Base-by-base conservation (phyloP, 306 rosid species). In the Coriaria nepalensis region DNA sequence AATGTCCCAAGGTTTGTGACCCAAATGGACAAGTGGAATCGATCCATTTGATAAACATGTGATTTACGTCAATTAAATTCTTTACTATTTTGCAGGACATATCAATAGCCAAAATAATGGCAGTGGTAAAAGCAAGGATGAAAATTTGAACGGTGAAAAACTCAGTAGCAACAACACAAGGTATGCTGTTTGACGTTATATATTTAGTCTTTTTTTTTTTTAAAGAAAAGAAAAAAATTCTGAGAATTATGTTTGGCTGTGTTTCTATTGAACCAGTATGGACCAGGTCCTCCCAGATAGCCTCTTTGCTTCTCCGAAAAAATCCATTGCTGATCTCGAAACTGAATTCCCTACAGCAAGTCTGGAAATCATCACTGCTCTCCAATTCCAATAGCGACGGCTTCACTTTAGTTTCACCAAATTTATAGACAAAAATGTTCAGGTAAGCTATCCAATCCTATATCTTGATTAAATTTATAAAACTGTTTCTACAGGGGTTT, bases 201-300 rank as follows among this genome's bases (percentile, higher is more conserved):
- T 50, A 37, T 46, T 14, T 0, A 7, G 10, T 59, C n/a, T 61
- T 54, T 32, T 41, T 9, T 40, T 46, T 47, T 10, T 45, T 37
- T n/a, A n/a, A n/a, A n/a, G 45, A 8, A 20, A 20, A 20, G 29
- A 20, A 20, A 20, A 20, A 20, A 20, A 20, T 20, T 20, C 29
- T 20, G 29, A 20, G 3, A 20, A 20, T 20, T 20, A 20, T 20
- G 29, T 20, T 20, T 1, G 29, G 29, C 29, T 20, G 29, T 20
- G 29, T 20, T 47, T 56, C 59, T 49, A 8, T 5, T 52, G 66
- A 47, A 68, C 62, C 72, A 90, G 81, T 67, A 59, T 70, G 54
- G 97, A 74, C 61, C 77, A 79, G 68, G 79, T 56, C 56, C 97
- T 90, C 71, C 95, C 93, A 4, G 95, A 84, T 42, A 84, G 69